Base-by-base conservation (phyloP, 257 asterid genomes). In the Rhazya stricta region DNA sequence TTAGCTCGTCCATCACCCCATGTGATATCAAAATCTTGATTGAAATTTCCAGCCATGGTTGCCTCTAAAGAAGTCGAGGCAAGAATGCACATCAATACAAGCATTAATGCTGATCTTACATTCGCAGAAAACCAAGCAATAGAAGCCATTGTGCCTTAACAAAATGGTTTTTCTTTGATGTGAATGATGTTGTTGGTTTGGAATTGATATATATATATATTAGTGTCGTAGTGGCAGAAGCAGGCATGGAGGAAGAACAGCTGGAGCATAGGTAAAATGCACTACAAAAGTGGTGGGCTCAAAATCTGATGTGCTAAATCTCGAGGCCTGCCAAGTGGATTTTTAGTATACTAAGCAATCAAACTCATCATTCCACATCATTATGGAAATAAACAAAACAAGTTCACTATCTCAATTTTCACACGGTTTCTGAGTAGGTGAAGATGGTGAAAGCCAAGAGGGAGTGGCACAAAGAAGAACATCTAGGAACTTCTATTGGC, bases 1-100 rank as follows among this genome's bases (percentile, higher is more conserved):
- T 76, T 78, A 23, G 79, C 87, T 11, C 83, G 83, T 45, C 78
- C 82, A 29, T 71, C 83, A 1, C 85, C 88, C 85, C 85, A 84
- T 4, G 74, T 67, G 8, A 83, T 45, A 19, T 73, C 86, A 10
- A 85, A 81, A 51, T 85, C 87, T 53, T 74, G 74, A 51, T 76
- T 68, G 46, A 85, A 83, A 46, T 80, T 80, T 21, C 71, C 80
- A n/a, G 76, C 80, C 34, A 71, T 25, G 19, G 51, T 54, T 10
- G 34, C 45, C 0, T 2, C 45, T 10, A 39, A 50, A 29, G 25
- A 53, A 29, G 42, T 36, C 12, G 50, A 50, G 46, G 61, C 46
- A 63, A 27, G 37, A 48, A 63, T 37, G 54, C 37, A 5, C 3
- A 39, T 25, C 36, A 51, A 48, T 8, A 54, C 11, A 1, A 30